phyloP scores from a whole-genome alignment of 139 green algal genomes.

The Diplosphaera chodatii region DNA sequence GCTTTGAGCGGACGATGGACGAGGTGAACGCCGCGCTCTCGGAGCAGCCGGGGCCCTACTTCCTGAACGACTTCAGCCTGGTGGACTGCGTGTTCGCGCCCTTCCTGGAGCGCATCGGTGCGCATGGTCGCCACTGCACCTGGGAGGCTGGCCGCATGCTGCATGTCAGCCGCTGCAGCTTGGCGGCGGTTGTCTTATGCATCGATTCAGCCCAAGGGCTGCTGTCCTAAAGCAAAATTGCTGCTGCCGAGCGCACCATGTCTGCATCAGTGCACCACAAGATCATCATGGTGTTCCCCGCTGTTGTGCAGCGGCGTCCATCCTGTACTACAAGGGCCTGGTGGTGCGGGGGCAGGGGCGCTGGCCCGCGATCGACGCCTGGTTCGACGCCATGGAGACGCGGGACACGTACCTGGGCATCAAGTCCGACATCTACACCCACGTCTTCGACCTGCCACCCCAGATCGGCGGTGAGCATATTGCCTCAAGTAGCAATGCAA shows the following conservation, averaged over 20 bases:
- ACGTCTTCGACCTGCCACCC: slow-evolving; percentile 88
- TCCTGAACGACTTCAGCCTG: slow-evolving; percentile 76
- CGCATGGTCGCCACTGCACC: no score
- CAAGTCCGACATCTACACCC: slow-evolving; percentile 87
- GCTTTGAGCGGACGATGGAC: slow-evolving; percentile 61
- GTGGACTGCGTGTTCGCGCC: slow-evolving; percentile 80
- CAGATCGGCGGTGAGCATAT: slow-evolving; percentile 73
- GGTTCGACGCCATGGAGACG: slow-evolving; percentile 92
- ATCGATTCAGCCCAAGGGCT: no score
- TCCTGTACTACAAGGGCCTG: slow-evolving; percentile 93
- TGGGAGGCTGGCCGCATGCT: no score
- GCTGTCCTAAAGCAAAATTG: no score
- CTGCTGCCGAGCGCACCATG: no score
- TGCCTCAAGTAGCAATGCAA: no score
- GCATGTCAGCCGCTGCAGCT: no score
- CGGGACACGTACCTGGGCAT: slow-evolving; percentile 72
- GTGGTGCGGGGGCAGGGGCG: slow-evolving; percentile 31
- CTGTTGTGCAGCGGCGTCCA: slow-evolving; percentile 31
- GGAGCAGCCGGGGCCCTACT: slow-evolving; percentile 67
- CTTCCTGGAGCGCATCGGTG: slow-evolving; percentile 85
- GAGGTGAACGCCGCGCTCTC: slow-evolving; percentile 47
- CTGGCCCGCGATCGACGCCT: slow-evolving; percentile 51
- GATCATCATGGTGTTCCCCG: no score
- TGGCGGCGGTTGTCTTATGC: no score
- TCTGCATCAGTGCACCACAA: no score